phyloP scores from a whole-genome alignment of 192 early-diverging fungal species.

The Spizellomyces sp. region DNA sequence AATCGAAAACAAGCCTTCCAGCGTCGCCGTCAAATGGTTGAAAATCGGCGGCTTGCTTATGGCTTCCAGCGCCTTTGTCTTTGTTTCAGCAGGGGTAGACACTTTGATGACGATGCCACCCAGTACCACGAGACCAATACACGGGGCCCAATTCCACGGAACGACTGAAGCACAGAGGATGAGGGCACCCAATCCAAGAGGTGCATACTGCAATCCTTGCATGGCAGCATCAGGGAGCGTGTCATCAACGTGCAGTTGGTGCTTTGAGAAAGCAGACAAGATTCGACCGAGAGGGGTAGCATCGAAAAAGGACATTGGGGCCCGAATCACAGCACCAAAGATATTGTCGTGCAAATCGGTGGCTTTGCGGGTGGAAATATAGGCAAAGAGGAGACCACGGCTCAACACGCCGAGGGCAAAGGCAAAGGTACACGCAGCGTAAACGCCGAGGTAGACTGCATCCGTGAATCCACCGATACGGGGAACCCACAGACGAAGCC shows the following conservation, averaged over 20 bases:
- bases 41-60: slow-evolving; percentile 65
- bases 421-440: slow-evolving; percentile 53
- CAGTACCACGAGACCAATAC: slow-evolving; percentile 45
- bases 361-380: slow-evolving; percentile 53
- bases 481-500: slow-evolving; percentile 45
- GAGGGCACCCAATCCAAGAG: slow-evolving; percentile 55
- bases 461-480: slow-evolving; percentile 48
- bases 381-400: slow-evolving; percentile 58
- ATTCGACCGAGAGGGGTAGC: slow-evolving; percentile 62
- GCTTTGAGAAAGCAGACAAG: slow-evolving; percentile 55
- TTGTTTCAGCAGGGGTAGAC: slow-evolving; percentile 36
- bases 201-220: slow-evolving; percentile 55
- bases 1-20: slow-evolving; percentile 68
- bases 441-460: slow-evolving; percentile 55
- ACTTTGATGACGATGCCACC: slow-evolving; percentile 46
- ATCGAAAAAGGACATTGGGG: slow-evolving; percentile 64
- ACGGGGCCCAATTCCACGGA: slow-evolving; percentile 61
- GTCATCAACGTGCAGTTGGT: slow-evolving; percentile 55
- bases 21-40: slow-evolving; percentile 64
- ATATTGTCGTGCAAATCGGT: slow-evolving; percentile 54
- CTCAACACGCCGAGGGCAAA: slow-evolving; percentile 56
- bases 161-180: slow-evolving; percentile 63
- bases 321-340: slow-evolving; percentile 42
- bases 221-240: slow-evolving; percentile 53
- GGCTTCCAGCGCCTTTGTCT: slow-evolving; percentile 49